Conservation (phyloP, 1,139 yeast species). For the Eremothecium gossypii region DNA sequence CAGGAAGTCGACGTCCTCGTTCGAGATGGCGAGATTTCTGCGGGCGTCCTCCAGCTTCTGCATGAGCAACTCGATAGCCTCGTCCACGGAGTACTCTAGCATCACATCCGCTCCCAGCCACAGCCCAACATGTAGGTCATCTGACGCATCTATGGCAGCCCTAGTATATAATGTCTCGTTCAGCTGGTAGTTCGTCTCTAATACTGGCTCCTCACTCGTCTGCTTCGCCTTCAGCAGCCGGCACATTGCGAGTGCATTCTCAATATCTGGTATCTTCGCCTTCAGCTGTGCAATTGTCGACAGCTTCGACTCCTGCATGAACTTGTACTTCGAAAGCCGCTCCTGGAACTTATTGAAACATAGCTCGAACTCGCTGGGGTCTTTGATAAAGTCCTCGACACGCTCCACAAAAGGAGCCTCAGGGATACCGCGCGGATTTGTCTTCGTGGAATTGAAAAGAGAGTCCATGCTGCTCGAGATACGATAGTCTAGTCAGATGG, state of each 20-base stretch:
- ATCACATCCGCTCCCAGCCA: constrained; percentile 98
- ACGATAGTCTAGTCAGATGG: too few species aligned
- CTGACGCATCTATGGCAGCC: constrained; percentile 57
- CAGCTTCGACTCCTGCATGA: constrained; percentile 75
- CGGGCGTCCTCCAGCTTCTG: constrained; percentile 57
- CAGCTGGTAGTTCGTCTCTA: constrained; percentile 75
- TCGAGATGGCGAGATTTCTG: constrained; percentile 48
- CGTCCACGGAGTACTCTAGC: constrained; percentile 88
- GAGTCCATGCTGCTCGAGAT: constrained; percentile 19
- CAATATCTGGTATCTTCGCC: constrained; percentile 80
- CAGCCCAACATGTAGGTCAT: constrained; percentile 50
- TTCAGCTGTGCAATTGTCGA: constrained; percentile 60
- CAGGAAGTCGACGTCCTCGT: constrained; percentile 81
- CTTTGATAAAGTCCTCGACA: constrained; percentile 64
- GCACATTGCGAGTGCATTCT: constrained; percentile 71
- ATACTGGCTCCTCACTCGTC: constrained; percentile 34
- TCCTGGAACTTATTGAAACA: constrained; percentile 69
- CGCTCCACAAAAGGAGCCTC: constrained; percentile 89
- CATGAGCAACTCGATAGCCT: constrained; percentile 64
- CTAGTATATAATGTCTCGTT: constrained; percentile 86
- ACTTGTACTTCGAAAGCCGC: constrained; percentile 69
- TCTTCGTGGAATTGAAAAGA: constrained; percentile 27
- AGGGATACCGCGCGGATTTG: constrained; percentile 92
- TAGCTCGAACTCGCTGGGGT: constrained; percentile 61
- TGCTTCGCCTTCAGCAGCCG: constrained; percentile 40